Base-by-base conservation (phyloP, 306 rosid genomes). In the Arachis stenosperma region DNA sequence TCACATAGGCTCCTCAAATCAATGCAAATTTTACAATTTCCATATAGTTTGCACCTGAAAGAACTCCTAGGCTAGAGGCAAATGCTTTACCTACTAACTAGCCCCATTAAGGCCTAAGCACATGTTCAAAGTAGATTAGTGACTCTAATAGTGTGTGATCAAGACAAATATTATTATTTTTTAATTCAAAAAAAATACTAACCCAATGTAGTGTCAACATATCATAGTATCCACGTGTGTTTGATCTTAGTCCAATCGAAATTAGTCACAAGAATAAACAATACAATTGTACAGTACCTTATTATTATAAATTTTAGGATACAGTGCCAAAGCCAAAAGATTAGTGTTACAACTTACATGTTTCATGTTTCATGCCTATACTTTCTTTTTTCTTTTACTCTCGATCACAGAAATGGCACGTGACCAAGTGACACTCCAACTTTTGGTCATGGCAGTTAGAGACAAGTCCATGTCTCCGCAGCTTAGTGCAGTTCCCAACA, bases 381-480 rank as follows among this genome's bases (percentile, higher is more conserved):
- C 67, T 29, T 47, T 56, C 40, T 15, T 69, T 17, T 27, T 41
- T 9, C 12, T 67, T 70, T 57, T 39, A 15, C 46, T 61, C 3
- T 61, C 3, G n/a, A 42, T 14, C 67, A 57, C 27, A 46, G 7
- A 73, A 61, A 70, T 69, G 54, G 80, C 81, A 80, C 81, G 83
- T 84, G 83, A 67, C 12, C 50, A 73, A 74, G 75, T 74, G 67
- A 59, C 47, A 66, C 29, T 15, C 37, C n/a, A 66, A 12, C 71
- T 63, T 79, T 80, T 76, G 76, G 84, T 85, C 82, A 65, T 65
- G 67, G 54, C 67, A 83, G 75, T 59, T 40, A 56, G 79, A 70
- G 83, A 83, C 86, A 75, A 48, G 47, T 47, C 72, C 84, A 75
- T 75, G 86, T 69, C 75, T 79, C 82, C 80, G 82, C 84, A 77